Percentiles rank a stretch among this genome's conserved stretches.
Conservation (phyloP, 2,329 filamentous ascomycete genomes). For the Stemphylium vesicarium region DNA sequence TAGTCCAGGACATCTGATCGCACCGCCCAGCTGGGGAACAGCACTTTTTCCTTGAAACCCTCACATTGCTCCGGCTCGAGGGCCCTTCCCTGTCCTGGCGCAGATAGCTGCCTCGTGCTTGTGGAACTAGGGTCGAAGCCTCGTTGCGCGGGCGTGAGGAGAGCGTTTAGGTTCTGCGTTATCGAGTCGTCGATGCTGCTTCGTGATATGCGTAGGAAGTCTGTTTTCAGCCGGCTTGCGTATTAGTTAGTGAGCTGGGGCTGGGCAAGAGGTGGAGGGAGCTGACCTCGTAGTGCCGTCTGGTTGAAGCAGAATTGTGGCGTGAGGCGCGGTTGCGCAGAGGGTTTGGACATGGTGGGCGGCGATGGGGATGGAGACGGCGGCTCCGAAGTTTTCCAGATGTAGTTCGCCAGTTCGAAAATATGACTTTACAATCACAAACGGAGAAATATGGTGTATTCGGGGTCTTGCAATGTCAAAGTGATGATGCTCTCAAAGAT, state of each 20-base stretch:
- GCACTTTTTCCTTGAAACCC: slow-evolving; percentile 74
- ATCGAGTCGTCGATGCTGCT: slow-evolving; percentile 91
- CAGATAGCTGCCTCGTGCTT: slow-evolving; percentile 63
- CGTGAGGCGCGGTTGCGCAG: slow-evolving; percentile 50
- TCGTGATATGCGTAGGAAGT: slow-evolving; percentile 88
- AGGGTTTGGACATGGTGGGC: slow-evolving; percentile 51
- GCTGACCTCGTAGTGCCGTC: slow-evolving; percentile 56
- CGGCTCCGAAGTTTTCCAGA: slow-evolving; percentile 33
- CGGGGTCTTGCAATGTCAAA: slow-evolving; percentile 7
- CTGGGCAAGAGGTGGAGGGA: neutral
- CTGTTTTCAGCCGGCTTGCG: slow-evolving; percentile 55
- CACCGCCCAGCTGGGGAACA: slow-evolving; percentile 89
- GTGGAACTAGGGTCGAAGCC: slow-evolving; percentile 85
- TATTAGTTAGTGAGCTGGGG: slow-evolving; percentile 45
- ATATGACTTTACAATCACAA: neutral
- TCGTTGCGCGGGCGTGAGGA: slow-evolving; percentile 73
- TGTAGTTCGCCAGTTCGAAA: slow-evolving; percentile 38
- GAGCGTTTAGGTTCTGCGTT: slow-evolving; percentile 87
- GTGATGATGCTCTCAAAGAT: slow-evolving; percentile 16
- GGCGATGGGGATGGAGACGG: slow-evolving; percentile 19
- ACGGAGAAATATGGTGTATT: neutral
- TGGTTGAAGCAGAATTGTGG: slow-evolving; percentile 61
- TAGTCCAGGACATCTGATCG: slow-evolving; percentile 86
- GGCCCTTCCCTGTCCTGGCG: slow-evolving; percentile 53
- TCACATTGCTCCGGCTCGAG: slow-evolving; percentile 70